Conservation (phyloP, 2,329 filamentous ascomycete genomes). For the Didymella exigua region DNA sequence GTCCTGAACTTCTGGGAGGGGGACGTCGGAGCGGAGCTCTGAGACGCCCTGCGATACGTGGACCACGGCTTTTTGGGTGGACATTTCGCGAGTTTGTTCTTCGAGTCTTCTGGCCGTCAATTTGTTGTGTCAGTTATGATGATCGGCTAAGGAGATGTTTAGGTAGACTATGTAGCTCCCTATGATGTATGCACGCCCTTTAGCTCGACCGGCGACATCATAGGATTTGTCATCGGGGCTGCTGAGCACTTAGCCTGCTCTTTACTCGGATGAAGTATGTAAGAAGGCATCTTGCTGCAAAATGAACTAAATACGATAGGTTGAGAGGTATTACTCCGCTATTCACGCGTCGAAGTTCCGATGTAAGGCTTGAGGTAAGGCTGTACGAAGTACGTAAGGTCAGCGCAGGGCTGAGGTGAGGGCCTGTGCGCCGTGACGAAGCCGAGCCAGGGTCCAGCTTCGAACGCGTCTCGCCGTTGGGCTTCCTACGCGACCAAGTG, state of each 20-base stretch:
- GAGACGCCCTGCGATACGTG: constrained; percentile 31
- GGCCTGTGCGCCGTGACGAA: neutral
- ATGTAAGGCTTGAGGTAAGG: neutral
- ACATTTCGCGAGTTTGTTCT: too few relatives aligned
- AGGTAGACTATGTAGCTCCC: neutral
- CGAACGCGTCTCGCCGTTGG: neutral
- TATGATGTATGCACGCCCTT: constrained; percentile 1
- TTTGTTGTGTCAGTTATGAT: too few relatives aligned
- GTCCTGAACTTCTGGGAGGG: constrained; percentile 36
- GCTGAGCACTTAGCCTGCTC: neutral
- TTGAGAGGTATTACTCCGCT: neutral
- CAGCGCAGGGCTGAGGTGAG: too few relatives aligned
- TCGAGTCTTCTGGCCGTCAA: too few relatives aligned
- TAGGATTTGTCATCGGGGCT: constrained; percentile 14
- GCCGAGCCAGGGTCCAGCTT: constrained; percentile 8
- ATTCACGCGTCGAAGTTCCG: neutral
- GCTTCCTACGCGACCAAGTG: neutral
- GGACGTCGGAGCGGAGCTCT: constrained; percentile 32
- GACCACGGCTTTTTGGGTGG: constrained; percentile 43
- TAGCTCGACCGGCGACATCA: neutral
- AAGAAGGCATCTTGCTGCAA: neutral
- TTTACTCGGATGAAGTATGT: neutral
- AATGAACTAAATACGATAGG: neutral
- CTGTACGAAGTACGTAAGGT: too few relatives aligned
- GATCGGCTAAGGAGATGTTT: too few relatives aligned